These are phyloP conservation scores for Salix purpurea DNA, from an alignment of 345 rosid genomes.

Conservation along the genomic window DNA sequence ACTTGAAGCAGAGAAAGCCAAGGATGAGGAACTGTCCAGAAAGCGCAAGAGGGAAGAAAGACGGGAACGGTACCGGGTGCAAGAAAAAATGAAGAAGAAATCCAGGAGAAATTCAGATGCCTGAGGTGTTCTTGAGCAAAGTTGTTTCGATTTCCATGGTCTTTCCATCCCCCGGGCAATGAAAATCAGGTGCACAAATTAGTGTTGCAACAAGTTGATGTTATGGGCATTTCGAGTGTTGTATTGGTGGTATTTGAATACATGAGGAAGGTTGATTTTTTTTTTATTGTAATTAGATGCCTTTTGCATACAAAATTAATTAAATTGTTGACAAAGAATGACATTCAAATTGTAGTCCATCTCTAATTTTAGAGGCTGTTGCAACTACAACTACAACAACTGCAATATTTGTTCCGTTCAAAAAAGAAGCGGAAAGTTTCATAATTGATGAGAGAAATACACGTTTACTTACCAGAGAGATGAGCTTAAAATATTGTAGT, in stretches of 20 bases:
- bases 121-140: constrained; percentile 8
- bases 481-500: no score
- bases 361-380: no score
- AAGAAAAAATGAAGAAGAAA: constrained; percentile 67
- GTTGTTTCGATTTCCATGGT: neutral
- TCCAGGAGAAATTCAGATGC: constrained; percentile 24
- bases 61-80: constrained; percentile 60
- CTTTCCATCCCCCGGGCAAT: neutral
- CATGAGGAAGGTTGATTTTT: neutral
- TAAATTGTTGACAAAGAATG: no score
- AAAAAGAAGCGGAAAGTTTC: no score
- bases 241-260: neutral
- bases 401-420: no score
- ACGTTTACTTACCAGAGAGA: no score
- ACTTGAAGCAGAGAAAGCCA: constrained; percentile 54
- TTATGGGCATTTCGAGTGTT: neutral
- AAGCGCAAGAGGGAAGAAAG: constrained; percentile 81
- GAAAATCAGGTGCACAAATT: neutral
- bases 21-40: constrained; percentile 53
- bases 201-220: neutral
- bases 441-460: no score
- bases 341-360: no score
- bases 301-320: no score
- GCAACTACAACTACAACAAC: no score
- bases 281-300: no score